phyloP scores from a whole-genome alignment of 305 asterid genomes.

The Solanum hybrid region DNA sequence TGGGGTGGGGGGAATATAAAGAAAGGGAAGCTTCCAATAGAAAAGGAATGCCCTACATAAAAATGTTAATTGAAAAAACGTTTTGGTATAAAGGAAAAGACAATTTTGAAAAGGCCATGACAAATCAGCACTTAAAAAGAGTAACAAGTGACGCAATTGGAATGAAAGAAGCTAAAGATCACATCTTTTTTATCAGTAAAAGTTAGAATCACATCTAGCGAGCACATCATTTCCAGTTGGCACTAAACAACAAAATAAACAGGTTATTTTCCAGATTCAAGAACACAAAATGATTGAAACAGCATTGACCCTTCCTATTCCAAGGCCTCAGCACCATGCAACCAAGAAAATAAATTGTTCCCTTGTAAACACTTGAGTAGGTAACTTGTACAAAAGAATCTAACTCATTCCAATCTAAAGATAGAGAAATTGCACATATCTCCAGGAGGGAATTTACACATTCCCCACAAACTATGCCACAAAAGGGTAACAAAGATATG shows the following conservation, averaged over 20 bases:
- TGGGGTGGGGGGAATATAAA: neutral
- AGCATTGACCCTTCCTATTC: neutral
- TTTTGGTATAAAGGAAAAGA: neutral
- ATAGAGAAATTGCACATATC: neutral
- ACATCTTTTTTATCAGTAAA: neutral
- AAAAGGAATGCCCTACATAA: neutral
- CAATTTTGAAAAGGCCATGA: neutral
- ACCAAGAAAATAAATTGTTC: neutral
- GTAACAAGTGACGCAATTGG: neutral
- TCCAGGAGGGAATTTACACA: neutral
- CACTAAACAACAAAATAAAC: neutral
- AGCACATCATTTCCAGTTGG: neutral
- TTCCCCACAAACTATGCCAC: neutral
- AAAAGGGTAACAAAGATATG: neutral
- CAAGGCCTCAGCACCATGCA: slow-evolving; percentile 2
- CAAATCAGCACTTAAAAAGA: neutral
- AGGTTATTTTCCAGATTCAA: neutral
- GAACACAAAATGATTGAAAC: neutral
- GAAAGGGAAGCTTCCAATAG: neutral
- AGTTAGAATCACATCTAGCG: neutral
- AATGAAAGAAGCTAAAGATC: neutral
- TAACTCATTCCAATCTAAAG: neutral
- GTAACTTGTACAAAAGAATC: neutral
- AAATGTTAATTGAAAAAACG: neutral
- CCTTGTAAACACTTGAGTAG: neutral